phyloP scores from a whole-genome alignment of 2,329 filamentous ascomycete species.

The Alternaria arborescens region DNA sequence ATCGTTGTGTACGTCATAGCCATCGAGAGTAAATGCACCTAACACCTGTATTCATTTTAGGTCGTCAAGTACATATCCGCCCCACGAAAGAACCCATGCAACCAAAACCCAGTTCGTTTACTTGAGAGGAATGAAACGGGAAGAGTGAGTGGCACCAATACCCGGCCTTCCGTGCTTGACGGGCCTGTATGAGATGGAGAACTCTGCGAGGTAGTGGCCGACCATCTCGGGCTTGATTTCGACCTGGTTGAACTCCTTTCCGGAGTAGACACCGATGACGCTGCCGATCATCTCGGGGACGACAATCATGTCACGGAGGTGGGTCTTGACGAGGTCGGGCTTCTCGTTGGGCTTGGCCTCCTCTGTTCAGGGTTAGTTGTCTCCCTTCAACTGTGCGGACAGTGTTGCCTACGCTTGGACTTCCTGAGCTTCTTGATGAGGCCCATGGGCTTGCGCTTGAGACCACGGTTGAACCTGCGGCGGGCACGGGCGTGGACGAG shows the following conservation, averaged over 20 bases:
- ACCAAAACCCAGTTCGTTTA: slow-evolving; percentile 63
- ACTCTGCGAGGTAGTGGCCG: slow-evolving; percentile 98
- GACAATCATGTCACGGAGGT: slow-evolving; percentile 99
- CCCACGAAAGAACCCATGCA: slow-evolving; percentile 52
- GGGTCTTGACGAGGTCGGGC: slow-evolving; percentile 98
- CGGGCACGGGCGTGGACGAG: slow-evolving; percentile 99
- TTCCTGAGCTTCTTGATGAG: slow-evolving; percentile 99
- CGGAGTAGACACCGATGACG: slow-evolving; percentile 99
- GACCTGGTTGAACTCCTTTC: slow-evolving; percentile 99
- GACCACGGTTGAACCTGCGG: slow-evolving; percentile 98
- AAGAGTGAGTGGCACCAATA: slow-evolving; percentile 99
- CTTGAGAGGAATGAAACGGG: slow-evolving; percentile 99
- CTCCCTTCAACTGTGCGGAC: not conserved
- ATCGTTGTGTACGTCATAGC: slow-evolving; percentile 44
- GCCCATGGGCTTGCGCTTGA: slow-evolving; percentile 99
- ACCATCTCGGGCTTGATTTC: slow-evolving; percentile 99
- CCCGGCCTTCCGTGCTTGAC: slow-evolving; percentile 99
- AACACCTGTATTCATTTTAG: slow-evolving; percentile 51
- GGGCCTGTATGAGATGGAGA: slow-evolving; percentile 99
- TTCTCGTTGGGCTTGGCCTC: slow-evolving; percentile 86
- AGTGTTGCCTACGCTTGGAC: slow-evolving; percentile 59
- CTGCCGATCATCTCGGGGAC: slow-evolving; percentile 99
- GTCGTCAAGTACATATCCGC: slow-evolving; percentile 52
- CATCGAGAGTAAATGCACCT: slow-evolving; percentile 48
- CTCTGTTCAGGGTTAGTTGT: slow-evolving; percentile 21